A percentile compares a stretch with the other conserved stretches of the same genome.
Conservation (phyloP, 2,329 filamentous ascomycete species). For the Bipolaris zeicola region DNA sequence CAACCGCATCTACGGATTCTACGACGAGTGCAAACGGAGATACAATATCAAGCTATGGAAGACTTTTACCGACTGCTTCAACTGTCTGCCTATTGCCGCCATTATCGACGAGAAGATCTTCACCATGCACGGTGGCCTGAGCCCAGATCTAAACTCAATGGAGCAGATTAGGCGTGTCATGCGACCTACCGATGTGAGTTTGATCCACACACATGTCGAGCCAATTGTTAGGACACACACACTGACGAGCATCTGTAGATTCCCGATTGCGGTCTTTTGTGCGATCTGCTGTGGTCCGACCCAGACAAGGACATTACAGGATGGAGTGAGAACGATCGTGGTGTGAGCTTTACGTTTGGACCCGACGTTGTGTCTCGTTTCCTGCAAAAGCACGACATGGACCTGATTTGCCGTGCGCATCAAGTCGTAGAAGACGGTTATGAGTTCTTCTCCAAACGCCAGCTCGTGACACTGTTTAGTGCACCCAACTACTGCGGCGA, state of each 20-base stretch:
- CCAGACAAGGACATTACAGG: slow-evolving; percentile 99
- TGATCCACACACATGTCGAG: not conserved
- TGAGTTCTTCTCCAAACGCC: slow-evolving; percentile 99
- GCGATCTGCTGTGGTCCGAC: slow-evolving; percentile 97
- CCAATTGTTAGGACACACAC: slow-evolving; percentile 30
- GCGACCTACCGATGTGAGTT: slow-evolving; percentile 95
- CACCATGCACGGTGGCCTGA: slow-evolving; percentile 98
- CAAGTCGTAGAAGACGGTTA: slow-evolving; percentile 99
- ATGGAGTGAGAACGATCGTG: slow-evolving; percentile 98
- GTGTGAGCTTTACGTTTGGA: slow-evolving; percentile 98
- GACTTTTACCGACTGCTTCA: slow-evolving; percentile 99
- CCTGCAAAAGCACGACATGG: slow-evolving; percentile 99
- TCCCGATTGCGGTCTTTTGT: slow-evolving; percentile 94
- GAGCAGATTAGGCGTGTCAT: slow-evolving; percentile 99
- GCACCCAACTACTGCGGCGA: slow-evolving; percentile 99
- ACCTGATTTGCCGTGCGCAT: slow-evolving; percentile 97
- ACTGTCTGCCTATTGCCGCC: slow-evolving; percentile 95
- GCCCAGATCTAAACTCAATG: slow-evolving; percentile 98
- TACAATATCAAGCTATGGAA: slow-evolving; percentile 99
- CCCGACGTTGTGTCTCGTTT: slow-evolving; percentile 97
- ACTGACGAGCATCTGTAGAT: slow-evolving; percentile 68
- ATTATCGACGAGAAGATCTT: slow-evolving; percentile 99
- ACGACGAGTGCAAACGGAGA: slow-evolving; percentile 95
- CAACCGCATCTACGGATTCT: slow-evolving; percentile 94
- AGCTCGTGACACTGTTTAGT: slow-evolving; percentile 95